phyloP scores from a whole-genome alignment of 2,329 filamentous ascomycete species.

The Ceratocystiopsis brevicomis region DNA sequence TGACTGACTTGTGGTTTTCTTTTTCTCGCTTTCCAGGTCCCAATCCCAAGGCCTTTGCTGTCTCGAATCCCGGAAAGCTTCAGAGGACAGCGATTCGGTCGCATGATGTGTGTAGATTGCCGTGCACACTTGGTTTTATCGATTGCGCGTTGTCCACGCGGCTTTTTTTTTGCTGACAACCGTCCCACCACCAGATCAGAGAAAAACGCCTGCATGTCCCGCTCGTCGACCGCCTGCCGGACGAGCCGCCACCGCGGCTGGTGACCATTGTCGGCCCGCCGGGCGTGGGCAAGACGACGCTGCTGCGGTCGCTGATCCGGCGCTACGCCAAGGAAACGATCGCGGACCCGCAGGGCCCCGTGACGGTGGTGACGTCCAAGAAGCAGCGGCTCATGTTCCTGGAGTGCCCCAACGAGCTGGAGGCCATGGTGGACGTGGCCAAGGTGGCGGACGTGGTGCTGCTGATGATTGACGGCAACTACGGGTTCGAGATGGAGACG shows the following conservation, averaged over 20 bases:
- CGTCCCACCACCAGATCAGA: conserved; percentile 54
- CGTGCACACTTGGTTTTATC: too few species aligned
- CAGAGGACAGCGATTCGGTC: conserved; percentile 56
- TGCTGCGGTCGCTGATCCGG: conserved; percentile 64
- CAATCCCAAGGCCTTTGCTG: conserved; percentile 84
- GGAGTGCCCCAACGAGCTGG: conserved; percentile 92
- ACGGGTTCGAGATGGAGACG: conserved; percentile 98
- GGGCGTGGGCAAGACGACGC: conserved; percentile 13
- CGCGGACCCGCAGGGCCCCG: conserved; percentile 70
- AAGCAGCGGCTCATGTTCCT: conserved; percentile 86
- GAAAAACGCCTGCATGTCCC: conserved; percentile 94
- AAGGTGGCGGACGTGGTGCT: conserved; percentile 96
- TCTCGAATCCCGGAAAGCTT: conserved; percentile 62
- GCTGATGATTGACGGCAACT: conserved; percentile 97
- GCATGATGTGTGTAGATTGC: conserved; percentile 36
- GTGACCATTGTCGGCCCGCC: conserved; percentile 90
- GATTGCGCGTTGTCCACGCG: neutral
- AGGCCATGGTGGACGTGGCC: conserved; percentile 89
- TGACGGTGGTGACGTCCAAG: conserved; percentile 94
- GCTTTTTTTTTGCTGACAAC: too few species aligned
- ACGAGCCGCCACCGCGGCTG: conserved; percentile 83
- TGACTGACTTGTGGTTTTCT: neutral
- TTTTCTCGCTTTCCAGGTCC: conserved; percentile 29
- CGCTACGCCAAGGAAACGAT: conserved; percentile 93
- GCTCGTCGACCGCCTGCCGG: conserved; percentile 83